Conservation (phyloP, 331 rosid genomes). For the Stylosanthes scabra region DNA sequence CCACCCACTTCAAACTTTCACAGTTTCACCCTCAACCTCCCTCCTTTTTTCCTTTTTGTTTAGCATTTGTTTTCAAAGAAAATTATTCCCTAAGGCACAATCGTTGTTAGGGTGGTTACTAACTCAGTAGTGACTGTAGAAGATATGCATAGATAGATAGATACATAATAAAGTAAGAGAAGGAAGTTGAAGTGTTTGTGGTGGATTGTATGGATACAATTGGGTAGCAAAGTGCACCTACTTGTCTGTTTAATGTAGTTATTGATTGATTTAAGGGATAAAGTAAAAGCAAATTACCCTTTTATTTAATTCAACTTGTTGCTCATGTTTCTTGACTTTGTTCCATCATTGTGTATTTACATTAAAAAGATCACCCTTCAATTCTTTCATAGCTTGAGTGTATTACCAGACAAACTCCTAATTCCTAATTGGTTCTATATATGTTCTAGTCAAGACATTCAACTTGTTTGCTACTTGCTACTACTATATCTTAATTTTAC, state of each 20-base stretch:
- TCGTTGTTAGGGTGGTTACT: constrained; percentile 5
- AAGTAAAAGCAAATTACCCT: not conserved
- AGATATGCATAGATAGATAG: not conserved
- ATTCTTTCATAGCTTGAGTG: not conserved
- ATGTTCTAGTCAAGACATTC: not conserved
- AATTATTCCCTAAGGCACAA: not conserved
- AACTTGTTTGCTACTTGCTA: not conserved
- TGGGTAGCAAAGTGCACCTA: constrained; percentile 20
- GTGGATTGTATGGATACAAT: not conserved
- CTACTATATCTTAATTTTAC: not conserved
- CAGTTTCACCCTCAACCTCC: too few relatives aligned
- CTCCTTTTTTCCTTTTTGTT: too few relatives aligned
- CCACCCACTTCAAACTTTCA: too few relatives aligned
- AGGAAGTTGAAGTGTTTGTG: not conserved
- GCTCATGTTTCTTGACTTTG: not conserved
- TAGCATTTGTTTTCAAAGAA: not conserved
- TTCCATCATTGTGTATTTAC: constrained; percentile 9
- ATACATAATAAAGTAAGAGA: not conserved
- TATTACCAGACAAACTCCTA: not conserved
- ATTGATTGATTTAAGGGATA: not conserved
- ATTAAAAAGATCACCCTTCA: not conserved
- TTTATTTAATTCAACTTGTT: constrained; percentile 1
- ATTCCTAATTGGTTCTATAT: too few relatives aligned
- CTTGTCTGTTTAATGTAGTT: constrained; percentile 1
- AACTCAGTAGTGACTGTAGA: too few relatives aligned